Evolutionary conservation across 345 rosid genomes (phyloP).

Genomic region (Rubroshorea leprosula): DNA sequence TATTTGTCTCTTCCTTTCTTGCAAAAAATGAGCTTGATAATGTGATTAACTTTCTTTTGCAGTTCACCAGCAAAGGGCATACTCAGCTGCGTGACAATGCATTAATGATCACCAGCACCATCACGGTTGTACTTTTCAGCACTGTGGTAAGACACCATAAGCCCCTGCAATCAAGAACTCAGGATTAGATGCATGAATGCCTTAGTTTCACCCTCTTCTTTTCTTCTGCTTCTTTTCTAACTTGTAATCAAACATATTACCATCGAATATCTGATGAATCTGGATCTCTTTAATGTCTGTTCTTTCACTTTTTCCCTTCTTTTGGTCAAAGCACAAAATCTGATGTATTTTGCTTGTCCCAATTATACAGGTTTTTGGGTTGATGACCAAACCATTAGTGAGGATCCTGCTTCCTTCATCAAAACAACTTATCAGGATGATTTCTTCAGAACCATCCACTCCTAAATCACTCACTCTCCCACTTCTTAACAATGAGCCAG

Average conservation of each 20-base stretch:
- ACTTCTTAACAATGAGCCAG: conserved; percentile 41
- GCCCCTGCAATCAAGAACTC: no score
- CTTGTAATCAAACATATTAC: no score
- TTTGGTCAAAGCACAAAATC: neutral
- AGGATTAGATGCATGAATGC: no score
- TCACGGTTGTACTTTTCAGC: conserved; percentile 89
- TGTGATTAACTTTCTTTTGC: conserved; percentile 19
- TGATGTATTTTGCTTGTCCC: neutral
- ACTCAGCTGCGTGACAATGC: conserved; percentile 62
- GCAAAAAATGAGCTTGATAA: neutral
- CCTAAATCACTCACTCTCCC: conserved; percentile 55
- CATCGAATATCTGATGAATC: no score
- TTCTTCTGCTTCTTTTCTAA: neutral
- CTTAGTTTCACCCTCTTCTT: no score
- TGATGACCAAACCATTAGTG: conserved; percentile 77
- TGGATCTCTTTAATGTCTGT: no score
- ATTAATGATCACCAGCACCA: conserved; percentile 92
- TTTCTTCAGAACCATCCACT: conserved; percentile 47
- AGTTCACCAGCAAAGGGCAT: conserved; percentile 68
- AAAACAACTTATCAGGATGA: conserved; percentile 37
- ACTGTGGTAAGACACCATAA: conserved; percentile 93
- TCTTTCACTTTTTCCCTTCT: neutral
- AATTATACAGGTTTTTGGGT: conserved; percentile 67
- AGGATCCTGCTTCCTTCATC: conserved; percentile 64
- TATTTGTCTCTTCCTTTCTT: no score